These are phyloP conservation scores for Ophiostoma australiae DNA, from an alignment of 2,329 filamentous ascomycete species.

Conservation along the genomic window DNA sequence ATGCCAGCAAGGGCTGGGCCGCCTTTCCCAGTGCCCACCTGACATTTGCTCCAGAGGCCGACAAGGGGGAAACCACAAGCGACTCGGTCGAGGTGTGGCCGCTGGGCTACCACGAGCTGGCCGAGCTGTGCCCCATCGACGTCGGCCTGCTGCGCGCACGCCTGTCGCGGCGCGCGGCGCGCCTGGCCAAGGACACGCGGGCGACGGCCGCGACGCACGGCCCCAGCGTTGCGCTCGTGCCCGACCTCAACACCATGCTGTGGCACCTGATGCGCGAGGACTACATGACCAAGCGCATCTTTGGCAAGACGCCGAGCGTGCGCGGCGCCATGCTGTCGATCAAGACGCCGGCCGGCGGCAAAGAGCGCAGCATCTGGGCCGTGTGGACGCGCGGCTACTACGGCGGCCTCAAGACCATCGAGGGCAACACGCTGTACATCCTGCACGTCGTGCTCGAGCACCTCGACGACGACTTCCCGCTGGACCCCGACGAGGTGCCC, in stretches of 20 bases:
- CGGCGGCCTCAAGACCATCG: conserved; percentile 46
- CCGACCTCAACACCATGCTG: conserved; percentile 60
- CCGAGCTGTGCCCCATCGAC: conserved; percentile 58
- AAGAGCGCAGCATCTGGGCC: conserved; percentile 62
- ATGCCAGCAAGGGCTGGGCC: conserved; percentile 71
- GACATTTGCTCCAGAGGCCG: conserved; percentile 46
- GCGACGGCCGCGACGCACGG: conserved; percentile 28
- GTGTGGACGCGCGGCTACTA: conserved; percentile 67
- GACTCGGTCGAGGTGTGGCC: conserved; percentile 28
- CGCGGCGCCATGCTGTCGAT: conserved; percentile 67
- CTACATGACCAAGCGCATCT: conserved; percentile 63
- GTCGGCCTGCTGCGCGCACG: conserved; percentile 55
- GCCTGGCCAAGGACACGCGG: conserved; percentile 13
- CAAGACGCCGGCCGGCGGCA: conserved; percentile 32
- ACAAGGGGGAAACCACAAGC: background rate
- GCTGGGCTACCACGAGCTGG: conserved; percentile 58
- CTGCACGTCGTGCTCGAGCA: conserved; percentile 65
- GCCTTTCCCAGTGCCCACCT: conserved; percentile 70
- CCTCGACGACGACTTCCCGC: conserved; percentile 41
- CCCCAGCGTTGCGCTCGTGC: conserved; percentile 59
- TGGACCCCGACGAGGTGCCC: conserved; percentile 26
- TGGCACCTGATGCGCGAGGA: conserved; percentile 82
- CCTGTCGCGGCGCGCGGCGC: conserved; percentile 37
- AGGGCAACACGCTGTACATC: conserved; percentile 64
- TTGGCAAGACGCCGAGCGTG: conserved; percentile 51